phyloP scores from a whole-genome alignment of 176 grass and related monocot species.

The Aegilops umbellulata region DNA sequence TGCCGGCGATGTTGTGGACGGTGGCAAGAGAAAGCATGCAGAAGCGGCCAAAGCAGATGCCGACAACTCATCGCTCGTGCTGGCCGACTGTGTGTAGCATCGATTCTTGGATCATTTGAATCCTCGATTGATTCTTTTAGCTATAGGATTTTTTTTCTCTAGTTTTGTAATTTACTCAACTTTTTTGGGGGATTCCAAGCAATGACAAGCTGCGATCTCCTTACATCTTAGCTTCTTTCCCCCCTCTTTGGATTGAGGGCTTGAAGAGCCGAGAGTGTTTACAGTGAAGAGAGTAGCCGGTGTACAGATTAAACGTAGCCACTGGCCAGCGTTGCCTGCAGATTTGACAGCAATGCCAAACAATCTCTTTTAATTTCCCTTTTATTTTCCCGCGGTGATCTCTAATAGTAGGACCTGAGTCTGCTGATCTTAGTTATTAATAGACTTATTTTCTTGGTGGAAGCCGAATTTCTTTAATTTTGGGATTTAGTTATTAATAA shows the following conservation, averaged over 20 bases:
- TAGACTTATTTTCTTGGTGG: not conserved
- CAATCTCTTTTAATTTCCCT: not conserved
- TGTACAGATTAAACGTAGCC: slow-evolving; percentile 34
- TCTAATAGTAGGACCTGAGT: slow-evolving; percentile 1
- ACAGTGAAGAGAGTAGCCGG: slow-evolving; percentile 30
- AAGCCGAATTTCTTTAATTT: slow-evolving; percentile 28
- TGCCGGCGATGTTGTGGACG: not conserved
- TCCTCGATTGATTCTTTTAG: slow-evolving; percentile 46
- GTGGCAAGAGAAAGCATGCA: slow-evolving; percentile 41
- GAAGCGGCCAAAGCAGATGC: slow-evolving; percentile 32
- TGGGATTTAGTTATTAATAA: slow-evolving; percentile 32
- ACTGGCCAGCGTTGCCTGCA: slow-evolving; percentile 22
- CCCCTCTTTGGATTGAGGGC: too few species aligned
- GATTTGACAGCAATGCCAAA: slow-evolving; percentile 37
- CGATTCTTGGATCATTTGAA: slow-evolving; percentile 47
- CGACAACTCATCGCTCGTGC: slow-evolving; percentile 28
- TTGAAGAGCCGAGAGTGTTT: slow-evolving; percentile 3
- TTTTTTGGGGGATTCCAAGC: slow-evolving; percentile 31
- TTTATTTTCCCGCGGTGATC: not conserved
- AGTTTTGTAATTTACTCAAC: slow-evolving; percentile 11
- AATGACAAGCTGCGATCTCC: slow-evolving; percentile 27
- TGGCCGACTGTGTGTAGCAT: slow-evolving; percentile 40
- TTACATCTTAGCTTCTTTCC: slow-evolving; percentile 11
- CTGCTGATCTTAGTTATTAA: not conserved
- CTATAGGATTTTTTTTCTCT: slow-evolving; percentile 29